Conservation (phyloP, 352 stramenopile species). For the Globisporangium okanoganense region DNA sequence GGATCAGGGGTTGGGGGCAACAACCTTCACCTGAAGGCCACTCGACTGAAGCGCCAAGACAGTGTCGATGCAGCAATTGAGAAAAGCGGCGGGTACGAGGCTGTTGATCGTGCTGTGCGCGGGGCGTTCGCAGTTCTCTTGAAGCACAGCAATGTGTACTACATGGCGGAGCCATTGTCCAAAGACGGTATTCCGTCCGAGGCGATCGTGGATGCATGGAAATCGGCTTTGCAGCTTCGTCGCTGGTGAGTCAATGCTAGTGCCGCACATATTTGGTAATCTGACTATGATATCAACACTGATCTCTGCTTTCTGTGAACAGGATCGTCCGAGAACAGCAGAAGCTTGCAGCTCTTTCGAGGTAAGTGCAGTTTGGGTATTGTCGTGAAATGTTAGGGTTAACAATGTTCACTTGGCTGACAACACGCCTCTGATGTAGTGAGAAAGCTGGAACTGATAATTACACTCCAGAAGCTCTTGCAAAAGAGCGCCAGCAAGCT, state of each 20-base stretch:
- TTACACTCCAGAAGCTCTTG: constrained; percentile 36
- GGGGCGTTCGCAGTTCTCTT: constrained; percentile 74
- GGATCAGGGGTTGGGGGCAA: constrained; percentile 22
- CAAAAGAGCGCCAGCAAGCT: constrained; percentile 62
- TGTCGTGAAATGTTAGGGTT: neutral
- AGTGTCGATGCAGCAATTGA: constrained; percentile 81
- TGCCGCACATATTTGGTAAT: neutral
- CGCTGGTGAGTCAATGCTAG: constrained; percentile 49
- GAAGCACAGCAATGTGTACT: constrained; percentile 78
- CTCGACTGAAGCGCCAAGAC: constrained; percentile 71
- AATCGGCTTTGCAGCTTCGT: constrained; percentile 71
- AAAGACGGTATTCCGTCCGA: constrained; percentile 61
- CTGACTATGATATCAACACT: too few relatives aligned
- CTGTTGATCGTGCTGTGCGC: constrained; percentile 76
- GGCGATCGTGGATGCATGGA: constrained; percentile 66
- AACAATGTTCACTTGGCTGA: neutral
- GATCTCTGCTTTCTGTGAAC: neutral
- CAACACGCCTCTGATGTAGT: constrained; percentile 15
- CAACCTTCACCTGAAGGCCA: constrained; percentile 64
- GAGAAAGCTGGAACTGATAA: constrained; percentile 26
- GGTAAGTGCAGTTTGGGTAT: constrained; percentile 20
- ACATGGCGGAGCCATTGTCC: constrained; percentile 59
- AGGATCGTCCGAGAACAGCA: constrained; percentile 89
- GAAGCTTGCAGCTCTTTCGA: constrained; percentile 63
- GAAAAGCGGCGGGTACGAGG: constrained; percentile 81